A percentile compares a stretch with the other conserved stretches of the same genome.
These are phyloP conservation scores for Trypanosomatidae sp. DNA, from an alignment of 208 protist species.

Conservation along the genomic window DNA sequence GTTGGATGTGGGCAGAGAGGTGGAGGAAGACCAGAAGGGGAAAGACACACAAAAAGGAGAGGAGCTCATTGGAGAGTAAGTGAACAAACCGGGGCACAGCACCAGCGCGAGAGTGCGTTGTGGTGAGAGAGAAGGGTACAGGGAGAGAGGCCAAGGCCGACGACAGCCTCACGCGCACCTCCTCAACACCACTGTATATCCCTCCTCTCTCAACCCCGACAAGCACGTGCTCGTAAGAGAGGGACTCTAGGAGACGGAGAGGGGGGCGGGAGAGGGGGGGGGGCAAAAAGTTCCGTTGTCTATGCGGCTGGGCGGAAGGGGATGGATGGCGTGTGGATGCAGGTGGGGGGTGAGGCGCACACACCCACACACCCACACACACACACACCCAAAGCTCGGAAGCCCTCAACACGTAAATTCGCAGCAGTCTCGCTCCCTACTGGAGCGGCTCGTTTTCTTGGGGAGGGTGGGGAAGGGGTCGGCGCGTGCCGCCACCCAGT, in stretches of 20 bases:
- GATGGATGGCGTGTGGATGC: neutral
- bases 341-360: neutral
- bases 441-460: too few species aligned
- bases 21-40: too few species aligned
- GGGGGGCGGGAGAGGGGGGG: neutral
- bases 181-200: neutral
- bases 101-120: neutral
- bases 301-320: neutral
- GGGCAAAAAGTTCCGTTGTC: neutral
- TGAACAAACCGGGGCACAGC: neutral
- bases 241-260: neutral
- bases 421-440: too few species aligned
- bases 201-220: neutral
- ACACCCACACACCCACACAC: neutral
- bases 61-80: neutral
- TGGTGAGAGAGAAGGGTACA: neutral
- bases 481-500: neutral
- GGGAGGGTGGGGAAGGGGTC: neutral
- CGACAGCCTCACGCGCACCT: neutral
- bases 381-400: neutral
- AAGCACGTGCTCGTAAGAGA: neutral
- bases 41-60: neutral
- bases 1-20: neutral
- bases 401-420: neutral
- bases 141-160: neutral